Base-by-base conservation (phyloP, 2,329 filamentous ascomycete genomes). In the Penicillium sp. region DNA sequence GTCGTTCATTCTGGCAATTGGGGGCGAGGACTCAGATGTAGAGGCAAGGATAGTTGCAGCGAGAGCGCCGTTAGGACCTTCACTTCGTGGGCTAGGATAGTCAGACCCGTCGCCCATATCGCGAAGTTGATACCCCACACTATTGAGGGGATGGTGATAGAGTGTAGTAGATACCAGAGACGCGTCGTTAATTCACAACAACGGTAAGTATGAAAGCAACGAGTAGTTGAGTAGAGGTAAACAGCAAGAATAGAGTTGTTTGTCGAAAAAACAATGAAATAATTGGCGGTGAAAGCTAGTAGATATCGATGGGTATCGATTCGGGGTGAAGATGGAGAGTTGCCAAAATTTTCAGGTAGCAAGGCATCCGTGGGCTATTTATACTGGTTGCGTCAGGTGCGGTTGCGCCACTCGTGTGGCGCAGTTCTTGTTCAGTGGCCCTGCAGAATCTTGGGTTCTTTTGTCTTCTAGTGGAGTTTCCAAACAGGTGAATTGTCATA, bases 41-140 rank as follows among this genome's bases (percentile, higher is more conserved):
- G 71, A 64, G 49, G 71, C 70, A 41, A 75, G 69, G 50, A 71
- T 65, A 52, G 70, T 67, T 51, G 63, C 62, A 57, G 62, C 59
- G 22, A 69, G 66, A 42, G 69, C 68, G 48, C 67, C 71, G 57
- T 67, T 66, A 30, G 70, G 65, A 67, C 70, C 72, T 74, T 75
- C 73, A 65, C 73, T 75, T 75, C 72, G 67, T 64, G 73, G 73
- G 64, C 72, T 75, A 61, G 73, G 73, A 66, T 75, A 75, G 66
- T 74, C 72, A 69, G 71, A 70, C 48, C 71, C 71, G 68, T 73
- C 72, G 61, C 70, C 71, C 73, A 75, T 75, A 68, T 71, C 69
- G 68, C 49, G 64, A 61, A 63, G 61, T 62, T 55, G 61, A 63
- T 54, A 54, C 66, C 67, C 68, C 69, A 66, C 66, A 66, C 65